Conservation (phyloP, 495 filamentous ascomycete species). For the Chlorociboria aeruginascens region DNA sequence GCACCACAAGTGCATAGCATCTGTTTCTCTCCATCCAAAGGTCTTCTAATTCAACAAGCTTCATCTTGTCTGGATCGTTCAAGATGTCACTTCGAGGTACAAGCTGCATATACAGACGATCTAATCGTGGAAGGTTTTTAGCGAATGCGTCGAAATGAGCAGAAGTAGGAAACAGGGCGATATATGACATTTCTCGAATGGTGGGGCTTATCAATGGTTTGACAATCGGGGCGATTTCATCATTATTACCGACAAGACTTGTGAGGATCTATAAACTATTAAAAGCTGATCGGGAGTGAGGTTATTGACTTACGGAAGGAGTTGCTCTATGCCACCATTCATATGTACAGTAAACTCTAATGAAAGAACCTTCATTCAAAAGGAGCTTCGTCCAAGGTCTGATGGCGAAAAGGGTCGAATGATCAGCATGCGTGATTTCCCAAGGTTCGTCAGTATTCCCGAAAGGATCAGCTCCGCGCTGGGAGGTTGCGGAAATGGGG, state of each 20-base stretch:
- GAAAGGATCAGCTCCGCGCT: too few relatives aligned
- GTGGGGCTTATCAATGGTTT: slow-evolving; percentile 16
- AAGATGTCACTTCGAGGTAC: slow-evolving; percentile 28
- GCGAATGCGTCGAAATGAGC: slow-evolving; percentile 26
- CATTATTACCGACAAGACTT: slow-evolving; percentile 8
- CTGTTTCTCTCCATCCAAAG: slow-evolving; percentile 35
- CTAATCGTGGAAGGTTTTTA: slow-evolving; percentile 24
- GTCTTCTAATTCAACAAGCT: slow-evolving; percentile 22
- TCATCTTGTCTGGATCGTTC: slow-evolving; percentile 24
- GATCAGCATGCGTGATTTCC: too few relatives aligned
- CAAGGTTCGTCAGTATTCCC: too few relatives aligned
- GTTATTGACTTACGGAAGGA: slow-evolving; percentile 12
- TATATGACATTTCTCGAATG: slow-evolving; percentile 31
- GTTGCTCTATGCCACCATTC: slow-evolving; percentile 14
- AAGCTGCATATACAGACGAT: slow-evolving; percentile 32
- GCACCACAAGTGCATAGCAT: slow-evolving; percentile 29
- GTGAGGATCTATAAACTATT: slow-evolving; percentile 11
- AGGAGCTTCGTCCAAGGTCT: slow-evolving; percentile 15
- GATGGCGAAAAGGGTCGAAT: slow-evolving; percentile 9
- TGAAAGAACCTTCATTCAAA: slow-evolving; percentile 21
- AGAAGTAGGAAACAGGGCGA: slow-evolving; percentile 33
- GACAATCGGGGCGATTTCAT: too few relatives aligned
- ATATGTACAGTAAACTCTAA: slow-evolving; percentile 16
- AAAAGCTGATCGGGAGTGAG: not conserved
- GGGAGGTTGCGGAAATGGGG: too few relatives aligned